A percentile compares a stretch with the other conserved stretches of the same genome.
These are phyloP conservation scores for Coniferiporia sulphurascens DNA, from an alignment of 1,284 basidiomycete species.

Conservation along the genomic window DNA sequence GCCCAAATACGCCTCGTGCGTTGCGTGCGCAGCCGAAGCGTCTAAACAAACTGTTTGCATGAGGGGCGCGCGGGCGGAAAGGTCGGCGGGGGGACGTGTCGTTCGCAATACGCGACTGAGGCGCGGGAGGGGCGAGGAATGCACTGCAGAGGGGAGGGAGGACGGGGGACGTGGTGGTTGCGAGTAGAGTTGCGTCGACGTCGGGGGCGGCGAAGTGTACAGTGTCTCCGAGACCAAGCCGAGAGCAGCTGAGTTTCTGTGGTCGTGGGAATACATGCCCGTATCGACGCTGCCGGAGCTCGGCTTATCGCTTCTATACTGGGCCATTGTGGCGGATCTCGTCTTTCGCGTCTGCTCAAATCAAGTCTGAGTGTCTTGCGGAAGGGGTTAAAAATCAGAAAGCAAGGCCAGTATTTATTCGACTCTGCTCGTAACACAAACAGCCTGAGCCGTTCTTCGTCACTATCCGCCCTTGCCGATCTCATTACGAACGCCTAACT, in stretches of 20 bases:
- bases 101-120: background rate
- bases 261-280: background rate
- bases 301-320: background rate
- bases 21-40: background rate
- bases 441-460: background rate
- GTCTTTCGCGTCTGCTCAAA: background rate
- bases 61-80: too few species aligned
- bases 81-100: background rate
- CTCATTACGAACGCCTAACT: background rate
- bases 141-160: background rate
- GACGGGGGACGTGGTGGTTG: background rate
- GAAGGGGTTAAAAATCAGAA: too few species aligned
- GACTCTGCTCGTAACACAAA: background rate
- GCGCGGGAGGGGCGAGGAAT: background rate
- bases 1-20: background rate
- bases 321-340: background rate
- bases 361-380: too few species aligned
- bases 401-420: too few species aligned
- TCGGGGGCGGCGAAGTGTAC: background rate
- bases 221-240: background rate
- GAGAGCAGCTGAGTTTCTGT: background rate
- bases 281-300: background rate
- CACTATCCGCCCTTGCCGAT: background rate
- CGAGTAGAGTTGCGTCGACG: background rate
- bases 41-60: background rate